These are phyloP conservation scores for Teratosphaeria nubilosa DNA, from an alignment of 2,329 filamentous ascomycete species.

Conservation along the genomic window DNA sequence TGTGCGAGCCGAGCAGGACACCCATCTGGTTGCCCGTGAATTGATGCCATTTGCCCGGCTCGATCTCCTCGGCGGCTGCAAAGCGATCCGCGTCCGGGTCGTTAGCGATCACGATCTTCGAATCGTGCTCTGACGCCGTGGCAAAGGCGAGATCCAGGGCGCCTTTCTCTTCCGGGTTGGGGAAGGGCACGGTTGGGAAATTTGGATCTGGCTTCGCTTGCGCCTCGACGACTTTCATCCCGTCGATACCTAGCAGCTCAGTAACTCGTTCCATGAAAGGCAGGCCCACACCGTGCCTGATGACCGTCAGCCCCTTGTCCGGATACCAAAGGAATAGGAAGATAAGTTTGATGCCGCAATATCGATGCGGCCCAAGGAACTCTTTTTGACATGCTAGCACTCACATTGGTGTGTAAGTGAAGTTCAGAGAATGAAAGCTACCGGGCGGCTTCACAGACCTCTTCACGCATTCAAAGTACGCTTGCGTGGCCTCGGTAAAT, in stretches of 20 bases:
- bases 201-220: slow-evolving; percentile 52
- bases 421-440: slow-evolving; percentile 16
- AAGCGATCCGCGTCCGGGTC: slow-evolving; percentile 58
- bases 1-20: slow-evolving; percentile 47
- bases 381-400: neutral
- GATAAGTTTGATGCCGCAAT: neutral
- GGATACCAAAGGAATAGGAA: neutral
- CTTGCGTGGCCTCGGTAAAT: slow-evolving; percentile 31
- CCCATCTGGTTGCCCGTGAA: slow-evolving; percentile 58
- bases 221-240: slow-evolving; percentile 37
- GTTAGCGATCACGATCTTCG: slow-evolving; percentile 48
- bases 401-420: slow-evolving; percentile 46
- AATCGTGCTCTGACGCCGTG: slow-evolving; percentile 41
- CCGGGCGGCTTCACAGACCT: slow-evolving; percentile 21
- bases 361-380: neutral
- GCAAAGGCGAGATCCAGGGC: slow-evolving; percentile 50
- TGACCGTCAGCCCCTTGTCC: neutral
- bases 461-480: slow-evolving; percentile 36
- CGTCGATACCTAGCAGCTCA: slow-evolving; percentile 15
- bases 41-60: slow-evolving; percentile 46
- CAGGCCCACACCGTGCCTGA: slow-evolving; percentile 42
- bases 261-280: slow-evolving; percentile 36
- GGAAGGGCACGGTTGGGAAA: slow-evolving; percentile 55
- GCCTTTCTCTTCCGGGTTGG: slow-evolving; percentile 56
- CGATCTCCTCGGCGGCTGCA: slow-evolving; percentile 49